phyloP scores from a whole-genome alignment of 768 basidiomycete genomes.

The Psilocybe sp. region DNA sequence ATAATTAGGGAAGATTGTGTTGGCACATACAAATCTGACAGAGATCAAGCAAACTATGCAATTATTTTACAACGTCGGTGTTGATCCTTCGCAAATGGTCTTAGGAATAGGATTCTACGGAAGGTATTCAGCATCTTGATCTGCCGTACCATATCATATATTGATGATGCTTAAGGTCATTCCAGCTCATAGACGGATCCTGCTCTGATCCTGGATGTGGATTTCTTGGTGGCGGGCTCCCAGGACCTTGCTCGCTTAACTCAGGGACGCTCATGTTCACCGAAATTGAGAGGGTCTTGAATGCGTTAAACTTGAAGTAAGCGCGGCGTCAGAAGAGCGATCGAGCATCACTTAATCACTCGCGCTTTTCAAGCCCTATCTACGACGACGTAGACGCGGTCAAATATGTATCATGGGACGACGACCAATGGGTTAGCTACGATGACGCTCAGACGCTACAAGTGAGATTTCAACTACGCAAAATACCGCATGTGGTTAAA shows the following conservation, averaged over 20 bases:
- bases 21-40: constrained; percentile 18
- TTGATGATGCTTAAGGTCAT: constrained; percentile 15
- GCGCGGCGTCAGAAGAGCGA: too few relatives aligned
- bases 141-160: constrained; percentile 15
- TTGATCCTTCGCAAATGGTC: constrained; percentile 19
- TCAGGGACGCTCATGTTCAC: constrained; percentile 14
- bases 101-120: constrained; percentile 21
- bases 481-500: constrained; percentile 18
- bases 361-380: not conserved
- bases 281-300: constrained; percentile 14
- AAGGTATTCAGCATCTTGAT: constrained; percentile 21
- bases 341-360: too few relatives aligned
- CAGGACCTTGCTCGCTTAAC: constrained; percentile 7
- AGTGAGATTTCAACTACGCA: constrained; percentile 8
- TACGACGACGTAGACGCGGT: constrained; percentile 22
- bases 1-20: constrained; percentile 11
- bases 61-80: constrained; percentile 17
- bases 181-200: not conserved
- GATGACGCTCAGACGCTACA: constrained; percentile 8
- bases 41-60: constrained; percentile 23
- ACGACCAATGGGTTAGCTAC: constrained; percentile 25
- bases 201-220: too few relatives aligned
- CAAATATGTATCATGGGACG: constrained; percentile 21
- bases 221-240: too few relatives aligned
- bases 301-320: constrained; percentile 1